A percentile compares a stretch with the other conserved stretches of the same genome.
These are phyloP conservation scores for Sporothrix humicola DNA, from an alignment of 2,329 filamentous ascomycete genomes.

Conservation along the genomic window DNA sequence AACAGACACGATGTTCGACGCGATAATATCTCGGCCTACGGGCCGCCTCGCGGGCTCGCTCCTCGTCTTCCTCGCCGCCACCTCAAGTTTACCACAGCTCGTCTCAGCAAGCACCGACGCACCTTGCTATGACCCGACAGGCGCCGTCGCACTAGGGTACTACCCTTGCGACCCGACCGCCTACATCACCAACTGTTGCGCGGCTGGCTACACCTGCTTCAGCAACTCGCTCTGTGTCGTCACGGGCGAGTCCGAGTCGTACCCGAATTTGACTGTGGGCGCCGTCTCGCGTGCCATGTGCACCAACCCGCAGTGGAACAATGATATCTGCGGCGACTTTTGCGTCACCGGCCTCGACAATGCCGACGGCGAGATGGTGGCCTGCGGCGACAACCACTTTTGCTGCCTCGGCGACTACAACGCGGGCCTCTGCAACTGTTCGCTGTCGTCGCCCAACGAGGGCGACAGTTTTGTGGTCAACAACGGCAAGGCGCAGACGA, in stretches of 20 bases:
- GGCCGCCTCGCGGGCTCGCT: background rate
- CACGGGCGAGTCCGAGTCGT: conserved; percentile 35
- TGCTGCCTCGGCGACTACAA: conserved; percentile 41
- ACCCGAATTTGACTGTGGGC: conserved; percentile 38
- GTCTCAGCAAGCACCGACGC: conserved; percentile 30
- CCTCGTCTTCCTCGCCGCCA: background rate
- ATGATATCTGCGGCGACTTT: conserved; percentile 39
- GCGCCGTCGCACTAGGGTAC: conserved; percentile 37
- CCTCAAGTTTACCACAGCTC: background rate
- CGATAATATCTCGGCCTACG: background rate
- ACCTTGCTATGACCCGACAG: conserved; percentile 40
- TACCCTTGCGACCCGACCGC: conserved; percentile 38
- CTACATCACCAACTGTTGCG: conserved; percentile 40
- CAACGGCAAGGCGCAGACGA: conserved; percentile 37
- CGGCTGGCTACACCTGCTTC: conserved; percentile 41
- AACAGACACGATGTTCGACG: background rate
- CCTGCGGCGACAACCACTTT: conserved; percentile 37
- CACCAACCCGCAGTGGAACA: conserved; percentile 41
- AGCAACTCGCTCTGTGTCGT: conserved; percentile 40
- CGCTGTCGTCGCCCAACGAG: conserved; percentile 7
- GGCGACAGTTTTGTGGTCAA: conserved; percentile 34
- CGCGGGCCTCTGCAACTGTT: conserved; percentile 39
- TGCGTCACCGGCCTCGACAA: conserved; percentile 36
- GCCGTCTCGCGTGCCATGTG: conserved; percentile 39
- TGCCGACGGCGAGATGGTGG: conserved; percentile 36